Percentiles rank a stretch among this genome's conserved stretches.
phyloP scores from a whole-genome alignment of 2,329 filamentous ascomycete species.

The Dothistroma septosporum region DNA sequence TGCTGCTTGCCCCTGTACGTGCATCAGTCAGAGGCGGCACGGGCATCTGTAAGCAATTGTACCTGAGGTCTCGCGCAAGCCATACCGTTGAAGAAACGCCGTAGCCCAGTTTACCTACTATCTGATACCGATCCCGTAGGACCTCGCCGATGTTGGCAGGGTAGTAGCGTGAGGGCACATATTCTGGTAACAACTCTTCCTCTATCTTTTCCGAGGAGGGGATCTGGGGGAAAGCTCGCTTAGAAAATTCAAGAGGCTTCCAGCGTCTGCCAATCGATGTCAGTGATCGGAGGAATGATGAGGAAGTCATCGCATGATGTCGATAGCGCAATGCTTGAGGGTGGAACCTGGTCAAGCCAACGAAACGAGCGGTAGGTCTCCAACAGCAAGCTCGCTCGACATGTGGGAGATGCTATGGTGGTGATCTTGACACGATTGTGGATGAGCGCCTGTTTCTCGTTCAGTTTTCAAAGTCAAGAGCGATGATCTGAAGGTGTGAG shows the following conservation, averaged over 20 bases:
- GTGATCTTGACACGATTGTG: no score
- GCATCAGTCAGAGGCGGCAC: not conserved
- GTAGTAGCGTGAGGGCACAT: slow-evolving; percentile 29
- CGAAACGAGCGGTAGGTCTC: no score
- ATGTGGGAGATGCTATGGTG: no score
- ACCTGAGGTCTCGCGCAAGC: slow-evolving; percentile 4
- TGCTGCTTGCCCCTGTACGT: slow-evolving; percentile 1
- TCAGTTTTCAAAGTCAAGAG: no score
- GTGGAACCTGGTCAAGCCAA: not conserved
- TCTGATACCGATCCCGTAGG: slow-evolving; percentile 35
- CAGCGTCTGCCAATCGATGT: not conserved
- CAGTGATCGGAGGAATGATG: not conserved
- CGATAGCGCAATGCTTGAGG: not conserved
- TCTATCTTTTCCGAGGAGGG: not conserved
- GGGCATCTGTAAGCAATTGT: not conserved
- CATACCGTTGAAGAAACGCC: slow-evolving; percentile 2
- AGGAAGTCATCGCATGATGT: not conserved
- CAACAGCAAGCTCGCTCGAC: no score
- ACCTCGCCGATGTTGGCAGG: slow-evolving; percentile 37
- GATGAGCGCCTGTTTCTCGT: no score
- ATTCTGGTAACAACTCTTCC: not conserved
- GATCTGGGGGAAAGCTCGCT: not conserved
- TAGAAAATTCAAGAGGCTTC: not conserved
- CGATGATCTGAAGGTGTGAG: no score
- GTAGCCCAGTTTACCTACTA: slow-evolving; percentile 29